Evolutionary conservation across 805 yeast species (phyloP).

Genomic region (Candida anglica): DNA sequence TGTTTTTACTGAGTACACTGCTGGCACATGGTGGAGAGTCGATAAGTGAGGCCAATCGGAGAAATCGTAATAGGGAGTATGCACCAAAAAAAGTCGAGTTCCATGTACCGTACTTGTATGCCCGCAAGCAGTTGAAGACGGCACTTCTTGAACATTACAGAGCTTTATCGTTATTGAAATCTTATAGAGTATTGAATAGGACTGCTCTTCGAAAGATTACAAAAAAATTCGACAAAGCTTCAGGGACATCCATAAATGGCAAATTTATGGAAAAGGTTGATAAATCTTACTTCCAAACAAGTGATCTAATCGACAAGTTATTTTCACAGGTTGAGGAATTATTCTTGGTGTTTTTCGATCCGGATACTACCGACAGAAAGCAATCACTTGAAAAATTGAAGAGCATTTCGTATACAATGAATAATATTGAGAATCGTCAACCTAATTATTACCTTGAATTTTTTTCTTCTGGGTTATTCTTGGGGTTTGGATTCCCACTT

Average conservation of each 20-base stretch:
- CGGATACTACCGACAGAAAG: slow-evolving; percentile 50
- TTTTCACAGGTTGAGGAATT: slow-evolving; percentile 62
- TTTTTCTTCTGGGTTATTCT: slow-evolving; percentile 60
- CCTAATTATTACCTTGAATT: slow-evolving; percentile 38
- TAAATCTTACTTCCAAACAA: slow-evolving; percentile 52
- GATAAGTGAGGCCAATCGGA: neutral
- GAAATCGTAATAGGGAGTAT: slow-evolving; percentile 46
- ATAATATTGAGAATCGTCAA: slow-evolving; percentile 21
- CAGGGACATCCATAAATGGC: slow-evolving; percentile 39
- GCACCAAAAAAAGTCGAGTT: slow-evolving; percentile 23
- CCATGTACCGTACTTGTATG: slow-evolving; percentile 56
- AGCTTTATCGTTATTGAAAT: slow-evolving; percentile 62
- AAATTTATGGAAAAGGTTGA: slow-evolving; percentile 58
- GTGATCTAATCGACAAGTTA: slow-evolving; percentile 65
- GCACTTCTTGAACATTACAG: slow-evolving; percentile 74
- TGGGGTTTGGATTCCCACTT: slow-evolving; percentile 72
- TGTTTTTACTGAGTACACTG: no score
- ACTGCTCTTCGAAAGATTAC: slow-evolving; percentile 87
- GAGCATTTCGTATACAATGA: slow-evolving; percentile 37
- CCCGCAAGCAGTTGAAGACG: slow-evolving; percentile 61
- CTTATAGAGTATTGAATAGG: slow-evolving; percentile 71
- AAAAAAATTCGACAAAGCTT: slow-evolving; percentile 84
- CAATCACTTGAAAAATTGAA: slow-evolving; percentile 65
- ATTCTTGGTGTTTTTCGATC: slow-evolving; percentile 62
- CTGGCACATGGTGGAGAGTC: no score